phyloP scores from a whole-genome alignment of 2,329 filamentous ascomycete species.

The Cytospora piceae region DNA sequence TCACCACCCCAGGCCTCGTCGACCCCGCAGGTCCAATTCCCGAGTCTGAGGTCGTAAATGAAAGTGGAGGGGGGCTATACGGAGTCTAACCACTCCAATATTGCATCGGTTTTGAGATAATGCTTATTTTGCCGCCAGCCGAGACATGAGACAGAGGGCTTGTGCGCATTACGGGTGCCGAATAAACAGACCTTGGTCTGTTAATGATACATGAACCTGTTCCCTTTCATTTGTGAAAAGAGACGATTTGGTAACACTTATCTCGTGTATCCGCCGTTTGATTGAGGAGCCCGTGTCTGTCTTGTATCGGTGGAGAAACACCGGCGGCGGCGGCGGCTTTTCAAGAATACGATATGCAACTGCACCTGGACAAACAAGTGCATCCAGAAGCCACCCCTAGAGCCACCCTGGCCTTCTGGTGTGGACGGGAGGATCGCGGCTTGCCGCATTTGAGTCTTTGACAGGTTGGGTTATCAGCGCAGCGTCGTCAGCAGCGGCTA shows the following conservation, averaged over 20 bases:
- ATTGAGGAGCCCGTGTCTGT: not conserved
- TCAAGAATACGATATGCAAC: not conserved
- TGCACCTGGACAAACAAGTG: not conserved
- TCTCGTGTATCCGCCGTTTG: not conserved
- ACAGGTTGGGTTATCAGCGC: not conserved
- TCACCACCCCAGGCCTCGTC: not conserved
- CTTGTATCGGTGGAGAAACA: not conserved
- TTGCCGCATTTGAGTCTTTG: constrained; percentile 2
- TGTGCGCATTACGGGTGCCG: not conserved
- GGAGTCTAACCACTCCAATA: not conserved
- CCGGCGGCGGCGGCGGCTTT: not conserved
- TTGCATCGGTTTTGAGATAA: constrained; percentile 9
- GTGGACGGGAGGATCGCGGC: constrained; percentile 3
- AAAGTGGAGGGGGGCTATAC: not conserved
- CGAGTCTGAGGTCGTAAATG: constrained; percentile 15
- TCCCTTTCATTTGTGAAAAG: not conserved
- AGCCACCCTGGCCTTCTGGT: constrained; percentile 1
- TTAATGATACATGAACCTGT: not conserved
- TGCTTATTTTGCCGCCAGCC: constrained; percentile 21
- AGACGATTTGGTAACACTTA: not conserved
- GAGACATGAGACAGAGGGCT: constrained; percentile 17
- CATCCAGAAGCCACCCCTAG: not conserved
- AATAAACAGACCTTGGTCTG: not conserved
- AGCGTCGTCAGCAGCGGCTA: constrained; percentile 16
- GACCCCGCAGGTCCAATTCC: not conserved